A percentile compares a stretch with the other conserved stretches of the same genome.
Evolutionary conservation across 192 early-diverging fungal species (phyloP).

Genomic region (Rhizoclosmatium globosum): DNA sequence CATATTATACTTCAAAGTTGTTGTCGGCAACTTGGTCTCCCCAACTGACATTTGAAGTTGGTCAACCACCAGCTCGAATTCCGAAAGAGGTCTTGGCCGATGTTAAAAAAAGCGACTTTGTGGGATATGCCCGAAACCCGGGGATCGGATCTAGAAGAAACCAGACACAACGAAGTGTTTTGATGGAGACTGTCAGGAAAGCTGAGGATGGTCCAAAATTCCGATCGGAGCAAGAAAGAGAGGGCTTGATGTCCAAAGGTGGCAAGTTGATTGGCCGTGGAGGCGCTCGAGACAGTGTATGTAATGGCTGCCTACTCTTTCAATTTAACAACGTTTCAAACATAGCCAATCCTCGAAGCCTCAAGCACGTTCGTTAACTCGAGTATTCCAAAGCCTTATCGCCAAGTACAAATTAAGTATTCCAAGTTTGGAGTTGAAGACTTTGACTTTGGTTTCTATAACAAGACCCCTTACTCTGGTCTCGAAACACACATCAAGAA

Average conservation of each 20-base stretch:
- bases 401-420: conserved; percentile 85
- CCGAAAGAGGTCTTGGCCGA: conserved; percentile 77
- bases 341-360: conserved; percentile 23
- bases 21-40: conserved; percentile 78
- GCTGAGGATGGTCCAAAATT: conserved; percentile 75
- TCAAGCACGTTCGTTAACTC: conserved; percentile 9
- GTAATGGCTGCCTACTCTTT: background rate
- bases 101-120: conserved; percentile 91
- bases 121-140: conserved; percentile 92
- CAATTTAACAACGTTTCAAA: background rate
- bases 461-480: conserved; percentile 85
- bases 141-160: conserved; percentile 75
- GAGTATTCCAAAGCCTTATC: conserved; percentile 73
- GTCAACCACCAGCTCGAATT: conserved; percentile 75
- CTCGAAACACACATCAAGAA: conserved; percentile 92
- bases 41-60: conserved; percentile 71
- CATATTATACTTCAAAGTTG: conserved; percentile 78
- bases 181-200: conserved; percentile 13
- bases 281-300: conserved; percentile 23
- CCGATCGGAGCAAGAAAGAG: conserved; percentile 80
- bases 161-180: conserved; percentile 46
- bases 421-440: conserved; percentile 97
- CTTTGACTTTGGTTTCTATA: conserved; percentile 99
- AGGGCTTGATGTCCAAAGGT: conserved; percentile 51
- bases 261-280: background rate